These are phyloP conservation scores for Epichloe scottii DNA, from an alignment of 2,329 filamentous ascomycete species.

Conservation along the genomic window DNA sequence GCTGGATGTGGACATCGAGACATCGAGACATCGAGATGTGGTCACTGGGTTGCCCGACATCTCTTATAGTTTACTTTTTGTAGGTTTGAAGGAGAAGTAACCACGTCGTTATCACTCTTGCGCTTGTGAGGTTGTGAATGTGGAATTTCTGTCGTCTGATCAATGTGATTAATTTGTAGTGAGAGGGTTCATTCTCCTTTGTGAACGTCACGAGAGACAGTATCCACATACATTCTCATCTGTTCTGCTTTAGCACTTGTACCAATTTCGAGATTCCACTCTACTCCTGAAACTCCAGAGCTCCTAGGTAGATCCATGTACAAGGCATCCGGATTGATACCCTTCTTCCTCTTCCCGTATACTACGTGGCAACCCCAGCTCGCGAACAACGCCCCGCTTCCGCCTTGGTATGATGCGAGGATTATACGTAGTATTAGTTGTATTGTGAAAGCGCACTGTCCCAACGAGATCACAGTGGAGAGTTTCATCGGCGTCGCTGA, in stretches of 20 bases:
- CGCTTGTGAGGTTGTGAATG: no score
- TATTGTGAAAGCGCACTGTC: background rate
- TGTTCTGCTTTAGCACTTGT: background rate
- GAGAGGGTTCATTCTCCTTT: no score
- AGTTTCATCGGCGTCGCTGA: background rate
- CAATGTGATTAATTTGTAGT: no score
- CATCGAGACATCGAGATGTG: background rate
- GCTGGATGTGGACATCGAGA: background rate
- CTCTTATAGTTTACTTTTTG: no score
- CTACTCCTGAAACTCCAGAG: background rate
- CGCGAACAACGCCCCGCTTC: no score
- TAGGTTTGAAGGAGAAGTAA: no score
- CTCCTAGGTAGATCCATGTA: background rate
- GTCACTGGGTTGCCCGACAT: background rate
- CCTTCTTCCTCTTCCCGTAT: background rate
- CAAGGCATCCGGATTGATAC: background rate
- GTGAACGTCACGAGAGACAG: no score
- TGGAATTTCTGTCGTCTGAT: no score
- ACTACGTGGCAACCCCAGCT: no score
- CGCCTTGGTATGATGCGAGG: no score
- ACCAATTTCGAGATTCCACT: background rate
- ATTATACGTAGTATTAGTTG: no score
- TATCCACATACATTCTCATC: background rate
- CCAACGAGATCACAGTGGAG: background rate
- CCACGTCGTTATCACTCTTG: no score